A percentile compares a stretch with the other conserved stretches of the same genome.
Evolutionary conservation across 805 yeast species (phyloP).

Genomic region (Myxozyma sirexii): DNA sequence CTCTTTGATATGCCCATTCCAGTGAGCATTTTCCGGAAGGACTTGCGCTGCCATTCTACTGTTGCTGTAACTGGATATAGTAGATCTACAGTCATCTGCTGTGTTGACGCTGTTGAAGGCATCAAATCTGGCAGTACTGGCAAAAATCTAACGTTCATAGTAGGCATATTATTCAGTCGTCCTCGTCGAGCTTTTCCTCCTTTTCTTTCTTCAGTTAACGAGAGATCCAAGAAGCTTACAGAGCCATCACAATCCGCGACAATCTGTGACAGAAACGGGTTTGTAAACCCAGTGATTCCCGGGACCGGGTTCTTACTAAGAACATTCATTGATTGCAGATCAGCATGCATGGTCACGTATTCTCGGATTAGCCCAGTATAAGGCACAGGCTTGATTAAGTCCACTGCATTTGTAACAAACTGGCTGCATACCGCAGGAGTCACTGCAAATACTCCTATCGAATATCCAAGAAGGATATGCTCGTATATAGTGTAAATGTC

Average conservation of each 20-base stretch:
- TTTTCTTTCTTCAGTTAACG: not conserved
- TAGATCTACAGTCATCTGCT: slow-evolving; percentile 26
- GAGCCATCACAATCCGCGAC: slow-evolving; percentile 16
- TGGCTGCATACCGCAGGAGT: slow-evolving; percentile 28
- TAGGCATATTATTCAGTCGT: slow-evolving; percentile 3
- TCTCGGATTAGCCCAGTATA: slow-evolving; percentile 29
- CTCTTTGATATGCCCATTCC: slow-evolving; percentile 14
- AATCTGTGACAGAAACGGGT: slow-evolving; percentile 28
- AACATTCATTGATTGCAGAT: slow-evolving; percentile 17
- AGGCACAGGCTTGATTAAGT: slow-evolving; percentile 31
- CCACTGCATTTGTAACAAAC: slow-evolving; percentile 24
- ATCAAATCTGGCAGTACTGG: slow-evolving; percentile 30
- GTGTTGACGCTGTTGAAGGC: slow-evolving; percentile 24
- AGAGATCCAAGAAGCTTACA: slow-evolving; percentile 11
- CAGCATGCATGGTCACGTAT: slow-evolving; percentile 31
- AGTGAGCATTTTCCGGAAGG: slow-evolving; percentile 16
- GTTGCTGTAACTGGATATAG: slow-evolving; percentile 32
- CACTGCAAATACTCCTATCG: slow-evolving; percentile 22
- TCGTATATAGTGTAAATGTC: slow-evolving; percentile 26
- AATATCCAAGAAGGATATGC: slow-evolving; percentile 18
- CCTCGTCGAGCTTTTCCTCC: not conserved
- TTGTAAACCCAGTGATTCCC: slow-evolving; percentile 30
- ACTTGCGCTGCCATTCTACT: slow-evolving; percentile 26
- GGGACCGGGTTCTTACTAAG: slow-evolving; percentile 24
- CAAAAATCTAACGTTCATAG: slow-evolving; percentile 26